Percentiles rank a stretch among this genome's conserved stretches.
Evolutionary conservation across 1,284 basidiomycete species (phyloP).

Genomic region (Psilocybe mexicana): DNA sequence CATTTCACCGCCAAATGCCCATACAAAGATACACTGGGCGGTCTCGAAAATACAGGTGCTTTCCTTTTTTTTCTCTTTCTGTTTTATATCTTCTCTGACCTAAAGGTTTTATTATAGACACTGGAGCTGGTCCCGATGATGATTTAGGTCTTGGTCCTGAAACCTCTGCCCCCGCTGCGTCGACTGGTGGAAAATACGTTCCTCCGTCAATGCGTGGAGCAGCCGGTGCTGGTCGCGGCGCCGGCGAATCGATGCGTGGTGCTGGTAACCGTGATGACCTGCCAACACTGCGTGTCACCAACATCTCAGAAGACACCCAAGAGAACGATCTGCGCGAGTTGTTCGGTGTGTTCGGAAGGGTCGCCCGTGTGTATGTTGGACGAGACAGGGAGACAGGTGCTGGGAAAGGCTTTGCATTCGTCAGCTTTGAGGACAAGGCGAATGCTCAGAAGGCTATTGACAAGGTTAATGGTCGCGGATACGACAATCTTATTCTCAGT

Average conservation of each 20-base stretch:
- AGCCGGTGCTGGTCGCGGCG: slow-evolving; percentile 57
- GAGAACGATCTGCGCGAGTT: slow-evolving; percentile 94
- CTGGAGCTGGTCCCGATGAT: slow-evolving; percentile 37
- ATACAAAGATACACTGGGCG: slow-evolving; percentile 92
- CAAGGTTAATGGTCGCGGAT: slow-evolving; percentile 92
- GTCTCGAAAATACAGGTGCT: slow-evolving; percentile 65
- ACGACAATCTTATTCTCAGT: slow-evolving; percentile 86
- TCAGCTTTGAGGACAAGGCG: slow-evolving; percentile 86
- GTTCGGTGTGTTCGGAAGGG: slow-evolving; percentile 83
- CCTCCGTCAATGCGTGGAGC: slow-evolving; percentile 87
- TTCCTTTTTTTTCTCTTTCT: slow-evolving; percentile 17
- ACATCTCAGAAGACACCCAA: slow-evolving; percentile 93
- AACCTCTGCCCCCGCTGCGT: slow-evolving; percentile 39
- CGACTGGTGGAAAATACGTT: slow-evolving; percentile 80
- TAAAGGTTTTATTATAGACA: background rate
- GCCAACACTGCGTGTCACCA: slow-evolving; percentile 96
- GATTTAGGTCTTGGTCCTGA: slow-evolving; percentile 55
- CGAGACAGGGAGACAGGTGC: slow-evolving; percentile 93
- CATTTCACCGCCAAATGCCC: slow-evolving; percentile 99
- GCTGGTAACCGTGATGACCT: slow-evolving; percentile 80
- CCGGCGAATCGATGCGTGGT: slow-evolving; percentile 83
- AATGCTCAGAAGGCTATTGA: slow-evolving; percentile 88
- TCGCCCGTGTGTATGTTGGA: slow-evolving; percentile 92
- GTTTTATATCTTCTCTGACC: background rate
- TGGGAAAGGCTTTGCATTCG: slow-evolving; percentile 96